phyloP scores from a whole-genome alignment of 73 alveolate genomes.

The Blepharisma stoltei region DNA sequence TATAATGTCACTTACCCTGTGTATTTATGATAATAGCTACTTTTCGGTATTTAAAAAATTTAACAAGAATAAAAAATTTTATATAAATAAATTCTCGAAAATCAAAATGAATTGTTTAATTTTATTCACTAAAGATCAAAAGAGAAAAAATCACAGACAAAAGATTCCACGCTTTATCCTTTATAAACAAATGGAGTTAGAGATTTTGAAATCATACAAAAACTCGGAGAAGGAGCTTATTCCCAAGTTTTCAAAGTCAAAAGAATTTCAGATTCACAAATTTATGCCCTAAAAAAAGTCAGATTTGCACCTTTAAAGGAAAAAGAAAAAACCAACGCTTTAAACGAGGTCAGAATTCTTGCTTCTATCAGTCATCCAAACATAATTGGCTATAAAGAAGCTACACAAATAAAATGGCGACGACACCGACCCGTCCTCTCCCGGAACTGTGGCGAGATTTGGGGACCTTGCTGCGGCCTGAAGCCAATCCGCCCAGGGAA shows the following conservation, averaged over 20 bases:
- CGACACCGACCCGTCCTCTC: no score
- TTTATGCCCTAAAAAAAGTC: conserved; percentile 69
- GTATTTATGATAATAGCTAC: no score
- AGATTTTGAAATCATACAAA: conserved; percentile 53
- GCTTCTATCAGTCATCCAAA: not conserved
- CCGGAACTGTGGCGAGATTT: no score
- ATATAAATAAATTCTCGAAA: not conserved
- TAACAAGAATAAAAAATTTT: no score
- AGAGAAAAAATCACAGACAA: not conserved
- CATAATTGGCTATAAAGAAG: not conserved
- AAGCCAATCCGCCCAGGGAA: no score
- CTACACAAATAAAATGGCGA: no score
- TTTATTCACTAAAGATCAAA: not conserved
- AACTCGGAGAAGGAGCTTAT: conserved; percentile 71
- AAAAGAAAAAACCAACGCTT: conserved; percentile 34
- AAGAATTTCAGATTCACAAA: conserved; percentile 50
- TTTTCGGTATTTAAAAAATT: no score
- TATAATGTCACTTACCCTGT: not conserved
- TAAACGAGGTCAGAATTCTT: not conserved
- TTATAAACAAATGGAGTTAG: conserved; percentile 16
- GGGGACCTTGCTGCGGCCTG: no score
- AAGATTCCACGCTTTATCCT: not conserved
- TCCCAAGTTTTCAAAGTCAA: conserved; percentile 67
- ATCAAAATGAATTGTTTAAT: not conserved
- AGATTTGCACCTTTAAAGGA: conserved; percentile 47